Evolutionary conservation across 345 rosid species (phyloP).

Genomic region (Psidium friedrichsthalianum): DNA sequence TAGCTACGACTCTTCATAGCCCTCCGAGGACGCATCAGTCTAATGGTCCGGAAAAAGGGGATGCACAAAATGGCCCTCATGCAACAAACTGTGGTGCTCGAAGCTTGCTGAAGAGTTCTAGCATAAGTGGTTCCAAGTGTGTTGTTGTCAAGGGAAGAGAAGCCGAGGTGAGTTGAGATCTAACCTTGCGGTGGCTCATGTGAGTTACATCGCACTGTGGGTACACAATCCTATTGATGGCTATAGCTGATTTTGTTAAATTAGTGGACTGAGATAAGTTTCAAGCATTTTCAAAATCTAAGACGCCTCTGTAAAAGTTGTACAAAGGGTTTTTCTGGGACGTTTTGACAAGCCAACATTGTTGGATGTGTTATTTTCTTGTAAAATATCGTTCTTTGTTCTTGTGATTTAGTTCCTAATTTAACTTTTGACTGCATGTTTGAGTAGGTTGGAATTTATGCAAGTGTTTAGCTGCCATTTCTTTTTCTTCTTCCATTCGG

Average conservation of each 20-base stretch:
- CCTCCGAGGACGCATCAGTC: conserved; percentile 23
- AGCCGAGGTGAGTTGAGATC: conserved; percentile 3
- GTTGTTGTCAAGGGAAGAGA: conserved; percentile 36
- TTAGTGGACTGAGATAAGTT: conserved; percentile 1
- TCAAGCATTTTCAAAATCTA: conserved; percentile 1
- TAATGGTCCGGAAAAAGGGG: conserved; percentile 26
- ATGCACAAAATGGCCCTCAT: conserved; percentile 14
- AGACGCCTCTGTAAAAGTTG: background rate
- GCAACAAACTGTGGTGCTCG: conserved; percentile 42
- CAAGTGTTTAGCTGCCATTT: background rate
- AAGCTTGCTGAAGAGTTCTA: conserved; percentile 81
- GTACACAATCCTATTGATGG: background rate
- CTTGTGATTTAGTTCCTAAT: background rate
- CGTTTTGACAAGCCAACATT: background rate
- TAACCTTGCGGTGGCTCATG: background rate
- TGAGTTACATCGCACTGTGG: background rate
- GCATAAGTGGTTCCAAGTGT: conserved; percentile 94
- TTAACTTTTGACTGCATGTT: background rate
- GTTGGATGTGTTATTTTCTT: background rate
- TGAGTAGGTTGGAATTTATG: background rate
- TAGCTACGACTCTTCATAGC: conserved; percentile 38
- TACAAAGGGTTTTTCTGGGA: background rate
- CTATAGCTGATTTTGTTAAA: background rate
- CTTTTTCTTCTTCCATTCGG: background rate
- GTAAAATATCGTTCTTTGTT: background rate